phyloP scores from a whole-genome alignment of 2,329 filamentous ascomycete species.

The Exophiala sp. region DNA sequence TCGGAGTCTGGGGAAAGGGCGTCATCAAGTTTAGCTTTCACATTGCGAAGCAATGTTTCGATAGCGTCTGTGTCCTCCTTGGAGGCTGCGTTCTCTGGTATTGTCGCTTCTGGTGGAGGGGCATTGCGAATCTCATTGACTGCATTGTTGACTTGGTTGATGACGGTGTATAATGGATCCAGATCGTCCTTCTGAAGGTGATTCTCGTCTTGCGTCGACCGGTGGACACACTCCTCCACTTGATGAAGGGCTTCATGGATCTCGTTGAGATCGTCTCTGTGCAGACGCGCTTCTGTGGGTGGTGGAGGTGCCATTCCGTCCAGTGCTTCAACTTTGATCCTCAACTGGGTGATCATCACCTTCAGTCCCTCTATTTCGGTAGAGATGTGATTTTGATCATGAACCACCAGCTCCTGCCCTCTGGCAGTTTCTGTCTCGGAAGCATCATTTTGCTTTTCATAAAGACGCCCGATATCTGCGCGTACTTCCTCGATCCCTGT shows the following conservation, averaged over 20 bases:
- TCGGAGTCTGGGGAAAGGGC: slow-evolving; percentile 61
- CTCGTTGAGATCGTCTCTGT: slow-evolving; percentile 45
- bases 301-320: slow-evolving; percentile 50
- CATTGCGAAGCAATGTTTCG: slow-evolving; percentile 82
- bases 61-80: slow-evolving; percentile 87
- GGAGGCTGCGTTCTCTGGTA: slow-evolving; percentile 51
- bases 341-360: slow-evolving; percentile 70
- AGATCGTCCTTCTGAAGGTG: slow-evolving; percentile 44
- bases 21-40: slow-evolving; percentile 81
- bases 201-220: slow-evolving; percentile 28
- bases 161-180: slow-evolving; percentile 40
- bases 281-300: slow-evolving; percentile 38
- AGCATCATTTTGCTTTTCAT: slow-evolving; percentile 47
- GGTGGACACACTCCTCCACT: slow-evolving; percentile 48
- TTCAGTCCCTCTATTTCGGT: slow-evolving; percentile 83
- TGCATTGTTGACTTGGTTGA: slow-evolving; percentile 50
- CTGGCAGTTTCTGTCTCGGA: slow-evolving; percentile 49
- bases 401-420: slow-evolving; percentile 53
- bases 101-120: slow-evolving; percentile 34
- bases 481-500: slow-evolving; percentile 70
- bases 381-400: slow-evolving; percentile 49
- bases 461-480: slow-evolving; percentile 70
- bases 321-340: slow-evolving; percentile 75
- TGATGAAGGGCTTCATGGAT: slow-evolving; percentile 42
- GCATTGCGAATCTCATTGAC: slow-evolving; percentile 46